A percentile compares a stretch with the other conserved stretches of the same genome.
Evolutionary conservation across 75 land plant species (phyloP).

Genomic region (Pinus taeda): DNA sequence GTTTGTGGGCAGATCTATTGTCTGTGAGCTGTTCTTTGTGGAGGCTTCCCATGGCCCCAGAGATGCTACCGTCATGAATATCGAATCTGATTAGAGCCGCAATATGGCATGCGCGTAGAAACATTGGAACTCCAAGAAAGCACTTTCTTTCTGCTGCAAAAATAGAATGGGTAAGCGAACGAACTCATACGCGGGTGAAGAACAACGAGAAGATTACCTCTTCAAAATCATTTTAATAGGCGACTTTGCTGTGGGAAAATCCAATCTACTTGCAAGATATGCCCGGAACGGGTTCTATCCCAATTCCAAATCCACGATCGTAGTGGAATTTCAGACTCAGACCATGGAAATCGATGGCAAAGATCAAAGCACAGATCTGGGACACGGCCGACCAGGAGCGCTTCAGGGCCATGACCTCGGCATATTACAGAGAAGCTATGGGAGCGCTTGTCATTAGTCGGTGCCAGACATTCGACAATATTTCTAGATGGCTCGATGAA

Average conservation of each 20-base stretch:
- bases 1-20: no score
- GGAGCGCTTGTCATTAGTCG: slow-evolving; percentile 81
- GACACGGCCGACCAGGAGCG: slow-evolving; percentile 92
- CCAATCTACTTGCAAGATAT: slow-evolving; percentile 70
- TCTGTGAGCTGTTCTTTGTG: no score
- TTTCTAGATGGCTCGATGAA: slow-evolving; percentile 84
- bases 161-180: no score
- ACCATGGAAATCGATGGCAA: slow-evolving; percentile 78
- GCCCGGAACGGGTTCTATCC: slow-evolving; percentile 73
- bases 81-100: no score
- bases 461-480: slow-evolving; percentile 72
- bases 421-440: slow-evolving; percentile 82
- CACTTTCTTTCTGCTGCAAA: no score
- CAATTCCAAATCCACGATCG: slow-evolving; percentile 79
- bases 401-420: slow-evolving; percentile 83
- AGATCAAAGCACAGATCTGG: slow-evolving; percentile 85
- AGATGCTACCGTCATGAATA: no score
- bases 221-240: slow-evolving; percentile 79
- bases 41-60: no score
- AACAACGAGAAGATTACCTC: slow-evolving; percentile 63
- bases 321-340: slow-evolving; percentile 88
- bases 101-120: no score
- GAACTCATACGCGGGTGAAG: slow-evolving; percentile 37
- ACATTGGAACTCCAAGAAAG: no score
- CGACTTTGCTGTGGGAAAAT: slow-evolving; percentile 81